A percentile compares a stretch with the other conserved stretches of the same genome.
Evolutionary conservation across 1,139 yeast genomes (phyloP).

Genomic region (Hyphopichia wangnamkhiaoensis): DNA sequence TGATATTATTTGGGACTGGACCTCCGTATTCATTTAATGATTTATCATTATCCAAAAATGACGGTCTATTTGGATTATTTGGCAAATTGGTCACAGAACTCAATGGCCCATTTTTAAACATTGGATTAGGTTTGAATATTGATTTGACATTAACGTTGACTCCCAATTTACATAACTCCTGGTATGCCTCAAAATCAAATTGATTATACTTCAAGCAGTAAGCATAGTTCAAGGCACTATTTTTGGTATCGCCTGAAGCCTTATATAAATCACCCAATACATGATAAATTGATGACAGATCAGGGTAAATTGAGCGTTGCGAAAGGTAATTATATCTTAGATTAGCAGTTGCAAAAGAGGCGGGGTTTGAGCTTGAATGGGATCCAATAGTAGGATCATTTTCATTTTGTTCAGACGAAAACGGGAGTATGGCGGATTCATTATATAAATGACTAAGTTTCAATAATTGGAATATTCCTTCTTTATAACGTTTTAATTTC

Average conservation of each 20-base stretch:
- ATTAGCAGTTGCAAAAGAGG: conserved; percentile 23
- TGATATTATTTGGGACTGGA: conserved; percentile 2
- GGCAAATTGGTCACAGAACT: conserved; percentile 4
- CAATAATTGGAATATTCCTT: conserved; percentile 62
- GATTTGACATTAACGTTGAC: conserved; percentile 64
- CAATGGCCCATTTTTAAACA: conserved; percentile 1
- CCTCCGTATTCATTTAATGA: conserved; percentile 1
- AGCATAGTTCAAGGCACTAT: conserved; percentile 67
- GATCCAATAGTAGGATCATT: conserved; percentile 10
- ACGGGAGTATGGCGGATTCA: conserved; percentile 22
- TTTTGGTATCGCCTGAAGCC: conserved; percentile 58
- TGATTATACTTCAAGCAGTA: conserved; percentile 74
- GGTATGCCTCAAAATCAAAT: conserved; percentile 83
- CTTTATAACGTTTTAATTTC: conserved; percentile 53
- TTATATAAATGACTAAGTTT: conserved; percentile 37
- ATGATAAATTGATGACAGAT: conserved; percentile 61
- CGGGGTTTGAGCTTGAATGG: conserved; percentile 7
- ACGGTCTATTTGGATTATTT: conserved; percentile 4
- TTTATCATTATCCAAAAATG: conserved; percentile 1
- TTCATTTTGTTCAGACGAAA: conserved; percentile 7
- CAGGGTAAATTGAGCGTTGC: conserved; percentile 52
- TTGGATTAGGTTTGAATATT: conserved; percentile 44
- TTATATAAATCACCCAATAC: conserved; percentile 71
- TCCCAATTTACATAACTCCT: conserved; percentile 71
- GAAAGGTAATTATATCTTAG: conserved; percentile 35